These are phyloP conservation scores for Glaciozyma antarctica DNA, from an alignment of 768 basidiomycete genomes.

Conservation along the genomic window DNA sequence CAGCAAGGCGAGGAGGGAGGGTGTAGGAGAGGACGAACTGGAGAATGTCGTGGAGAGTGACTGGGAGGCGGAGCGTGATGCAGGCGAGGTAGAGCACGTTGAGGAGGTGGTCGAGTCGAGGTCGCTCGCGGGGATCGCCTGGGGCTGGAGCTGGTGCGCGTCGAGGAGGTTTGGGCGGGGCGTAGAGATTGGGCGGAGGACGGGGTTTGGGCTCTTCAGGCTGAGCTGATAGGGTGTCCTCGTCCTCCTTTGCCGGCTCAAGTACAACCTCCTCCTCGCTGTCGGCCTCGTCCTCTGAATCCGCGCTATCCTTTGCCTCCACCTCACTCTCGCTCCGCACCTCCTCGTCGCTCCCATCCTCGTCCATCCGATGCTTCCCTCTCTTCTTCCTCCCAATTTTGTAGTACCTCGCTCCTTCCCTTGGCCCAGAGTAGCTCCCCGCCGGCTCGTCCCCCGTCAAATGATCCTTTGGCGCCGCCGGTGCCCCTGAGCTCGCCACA, in stretches of 20 bases:
- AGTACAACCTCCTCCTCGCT: neutral
- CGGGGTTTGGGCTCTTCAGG: constrained; percentile 11
- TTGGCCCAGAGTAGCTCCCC: constrained; percentile 21
- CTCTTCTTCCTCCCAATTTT: constrained; percentile 4
- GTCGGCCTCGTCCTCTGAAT: neutral
- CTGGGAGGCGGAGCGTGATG: constrained; percentile 13
- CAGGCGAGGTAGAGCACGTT: constrained; percentile 24
- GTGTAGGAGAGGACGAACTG: neutral
- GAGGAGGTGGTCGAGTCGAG: constrained; percentile 20
- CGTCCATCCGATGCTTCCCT: neutral
- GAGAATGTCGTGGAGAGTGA: constrained; percentile 25
- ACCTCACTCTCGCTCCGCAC: neutral
- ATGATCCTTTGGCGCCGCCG: constrained; percentile 16
- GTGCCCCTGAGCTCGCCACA: constrained; percentile 3
- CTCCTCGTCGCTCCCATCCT: neutral
- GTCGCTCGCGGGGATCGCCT: neutral
- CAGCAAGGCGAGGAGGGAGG: neutral
- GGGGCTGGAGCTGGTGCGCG: neutral
- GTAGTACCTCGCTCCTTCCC: constrained; percentile 13
- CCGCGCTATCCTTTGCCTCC: neutral
- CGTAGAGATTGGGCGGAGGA: neutral
- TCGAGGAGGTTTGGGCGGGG: neutral
- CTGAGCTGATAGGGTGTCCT: neutral
- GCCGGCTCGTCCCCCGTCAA: constrained; percentile 13
- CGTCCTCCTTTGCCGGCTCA: neutral